A percentile compares a stretch with the other conserved stretches of the same genome.
These are phyloP conservation scores for Oryza nivara DNA, from an alignment of 176 grass and related monocot genomes.

Conservation along the genomic window DNA sequence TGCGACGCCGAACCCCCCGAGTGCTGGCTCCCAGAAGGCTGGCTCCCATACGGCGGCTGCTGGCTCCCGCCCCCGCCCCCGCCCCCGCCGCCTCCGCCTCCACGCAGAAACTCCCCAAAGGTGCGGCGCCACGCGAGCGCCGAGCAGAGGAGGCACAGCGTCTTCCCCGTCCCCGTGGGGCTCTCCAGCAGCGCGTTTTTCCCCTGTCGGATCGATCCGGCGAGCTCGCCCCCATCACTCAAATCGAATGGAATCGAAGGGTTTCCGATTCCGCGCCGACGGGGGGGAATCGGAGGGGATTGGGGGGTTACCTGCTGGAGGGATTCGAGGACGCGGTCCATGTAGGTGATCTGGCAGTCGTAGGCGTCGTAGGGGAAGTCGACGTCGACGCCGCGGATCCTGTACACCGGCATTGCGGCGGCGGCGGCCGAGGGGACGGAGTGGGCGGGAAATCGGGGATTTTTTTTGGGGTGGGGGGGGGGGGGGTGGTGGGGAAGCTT, in stretches of 20 bases:
- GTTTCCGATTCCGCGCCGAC: constrained; percentile 11
- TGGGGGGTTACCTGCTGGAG: constrained; percentile 66
- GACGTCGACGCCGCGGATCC: constrained; percentile 78
- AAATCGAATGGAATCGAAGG: constrained; percentile 20
- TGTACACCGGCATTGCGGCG: constrained; percentile 79
- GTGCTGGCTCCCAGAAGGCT: constrained; percentile 60
- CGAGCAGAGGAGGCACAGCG: constrained; percentile 83
- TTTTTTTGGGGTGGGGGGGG: too few relatives aligned
- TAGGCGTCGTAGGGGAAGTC: constrained; percentile 96
- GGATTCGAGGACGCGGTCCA: constrained; percentile 91
- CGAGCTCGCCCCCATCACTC: not conserved
- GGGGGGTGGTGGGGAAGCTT: not conserved
- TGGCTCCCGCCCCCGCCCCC: constrained; percentile 53
- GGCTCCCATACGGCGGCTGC: constrained; percentile 48
- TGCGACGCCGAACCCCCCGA: constrained; percentile 30
- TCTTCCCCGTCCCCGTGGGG: constrained; percentile 94
- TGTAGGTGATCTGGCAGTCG: constrained; percentile 84
- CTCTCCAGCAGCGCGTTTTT: constrained; percentile 94
- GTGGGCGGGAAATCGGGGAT: not conserved
- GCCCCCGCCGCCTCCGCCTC: constrained; percentile 33
- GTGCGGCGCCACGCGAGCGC: constrained; percentile 85
- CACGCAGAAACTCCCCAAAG: constrained; percentile 70
- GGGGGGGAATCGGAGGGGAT: not conserved
- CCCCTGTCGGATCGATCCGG: constrained; percentile 42
- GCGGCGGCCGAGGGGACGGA: constrained; percentile 12